Evolutionary conservation across 192 early-diverging fungal species (phyloP), one percentile per base, ranked within the genome.

Genomic region (Dimargaris cristalligena): DNA sequence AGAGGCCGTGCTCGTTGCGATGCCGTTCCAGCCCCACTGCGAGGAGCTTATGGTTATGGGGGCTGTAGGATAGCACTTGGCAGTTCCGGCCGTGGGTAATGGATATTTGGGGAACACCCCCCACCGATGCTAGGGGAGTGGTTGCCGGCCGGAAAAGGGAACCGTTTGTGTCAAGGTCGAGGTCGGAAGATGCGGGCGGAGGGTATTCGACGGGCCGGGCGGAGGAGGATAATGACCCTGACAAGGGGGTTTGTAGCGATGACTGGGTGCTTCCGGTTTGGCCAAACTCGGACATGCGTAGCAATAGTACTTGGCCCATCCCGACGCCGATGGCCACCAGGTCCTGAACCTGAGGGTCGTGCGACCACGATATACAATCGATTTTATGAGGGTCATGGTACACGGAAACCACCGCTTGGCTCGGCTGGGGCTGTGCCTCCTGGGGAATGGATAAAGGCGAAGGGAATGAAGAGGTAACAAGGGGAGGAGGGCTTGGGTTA

Each of bases 1-100:
- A 52, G 2, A 52, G 50, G 2, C 50, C 50, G 50, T 52, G 50
- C 30, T 52, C 50, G 30, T 52, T 52, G 30, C 50, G 50, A 26
- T 52, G 50, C 8, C 50, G 50, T 14, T 18, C 50, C 16, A 52
- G 25, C 23, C 50, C 50, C 16, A 52, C 50, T 14, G 26, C 50
- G 2, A 52, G 50, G 14, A 16, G 8, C 23, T 30, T 23, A 26
- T 23, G 50, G 14, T 52, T 26, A 52, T 9, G 30, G 13, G 50
- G 50, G 23, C 50, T 52, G 30, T 25, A 52, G 2, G 50, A 52
- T 26, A 52, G 26, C 14, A 26, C 14, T 2, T 52, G 50, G 23
- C 50, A 52, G 30, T 52, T 23, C 13, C 50, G 50, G 2, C 50
- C 50, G 30, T 52, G 50, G 2, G 50, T 52, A 14, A 52, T 30